Conservation (phyloP, 2,329 filamentous ascomycete species). For the Grosmannia penicillata region DNA sequence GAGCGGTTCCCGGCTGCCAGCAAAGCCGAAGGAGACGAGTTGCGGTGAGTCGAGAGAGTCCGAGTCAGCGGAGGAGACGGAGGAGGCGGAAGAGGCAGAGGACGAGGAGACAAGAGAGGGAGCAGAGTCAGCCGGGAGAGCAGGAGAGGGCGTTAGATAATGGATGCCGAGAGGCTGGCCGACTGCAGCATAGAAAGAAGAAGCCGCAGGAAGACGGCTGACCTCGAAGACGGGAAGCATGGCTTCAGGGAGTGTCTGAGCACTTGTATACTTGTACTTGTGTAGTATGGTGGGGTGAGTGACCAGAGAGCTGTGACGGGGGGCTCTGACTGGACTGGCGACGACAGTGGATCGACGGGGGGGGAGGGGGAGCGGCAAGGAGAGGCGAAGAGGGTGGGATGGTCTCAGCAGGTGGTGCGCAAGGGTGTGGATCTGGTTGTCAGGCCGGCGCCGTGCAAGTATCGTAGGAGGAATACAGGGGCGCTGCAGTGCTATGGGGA, state of each 20-base stretch:
- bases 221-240: constrained; percentile 46
- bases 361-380: not conserved
- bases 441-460: not conserved
- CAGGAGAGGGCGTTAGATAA: constrained; percentile 34
- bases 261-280: constrained; percentile 2
- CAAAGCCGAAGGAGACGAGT: constrained; percentile 26
- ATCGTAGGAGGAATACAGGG: too few species aligned
- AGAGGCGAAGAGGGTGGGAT: constrained; percentile 1
- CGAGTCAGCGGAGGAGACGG: not conserved
- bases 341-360: too few species aligned
- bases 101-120: too few species aligned
- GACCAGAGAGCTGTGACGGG: too few species aligned
- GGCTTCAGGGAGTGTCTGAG: constrained; percentile 1
- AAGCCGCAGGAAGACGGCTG: constrained; percentile 61
- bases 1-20: constrained; percentile 19
- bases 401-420: not conserved
- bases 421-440: constrained; percentile 1
- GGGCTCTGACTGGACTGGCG: too few species aligned
- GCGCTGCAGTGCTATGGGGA: too few species aligned
- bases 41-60: not conserved
- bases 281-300: too few species aligned
- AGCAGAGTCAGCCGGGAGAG: too few species aligned
- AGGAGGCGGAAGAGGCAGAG: not conserved
- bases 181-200: constrained; percentile 71
- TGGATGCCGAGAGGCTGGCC: constrained; percentile 65